phyloP scores from a whole-genome alignment of 345 rosid species.

The Brassica rapa region DNA sequence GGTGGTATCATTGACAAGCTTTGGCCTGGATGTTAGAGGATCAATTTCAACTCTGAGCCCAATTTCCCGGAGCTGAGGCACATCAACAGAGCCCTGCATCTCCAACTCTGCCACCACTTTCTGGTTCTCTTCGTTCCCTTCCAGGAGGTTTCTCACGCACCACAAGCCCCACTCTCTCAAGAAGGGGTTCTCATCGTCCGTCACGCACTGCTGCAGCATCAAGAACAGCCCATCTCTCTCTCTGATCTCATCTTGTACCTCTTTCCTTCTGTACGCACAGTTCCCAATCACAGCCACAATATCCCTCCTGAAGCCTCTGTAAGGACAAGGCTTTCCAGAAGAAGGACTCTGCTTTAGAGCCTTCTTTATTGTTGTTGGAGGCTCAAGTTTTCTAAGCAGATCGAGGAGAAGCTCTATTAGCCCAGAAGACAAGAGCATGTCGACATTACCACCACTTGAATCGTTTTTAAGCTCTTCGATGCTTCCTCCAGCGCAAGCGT shows the following conservation, averaged over 20 bases:
- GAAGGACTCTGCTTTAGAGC: conserved; percentile 44
- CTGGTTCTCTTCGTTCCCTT: conserved; percentile 74
- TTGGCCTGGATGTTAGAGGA: conserved; percentile 53
- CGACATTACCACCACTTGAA: conserved; percentile 43
- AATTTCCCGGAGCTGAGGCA: conserved; percentile 66
- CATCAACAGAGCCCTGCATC: conserved; percentile 67
- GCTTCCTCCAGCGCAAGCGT: conserved; percentile 56
- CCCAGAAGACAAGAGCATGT: conserved; percentile 51
- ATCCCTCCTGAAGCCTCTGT: conserved; percentile 77
- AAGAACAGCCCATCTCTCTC: conserved; percentile 55
- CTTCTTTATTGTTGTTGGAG: conserved; percentile 62
- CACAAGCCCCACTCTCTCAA: conserved; percentile 90
- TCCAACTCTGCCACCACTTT: conserved; percentile 62
- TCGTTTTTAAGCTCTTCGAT: conserved; percentile 30
- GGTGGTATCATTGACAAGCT: conserved; percentile 68
- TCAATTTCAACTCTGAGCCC: conserved; percentile 77
- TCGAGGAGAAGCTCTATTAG: conserved; percentile 42
- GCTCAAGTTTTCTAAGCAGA: conserved; percentile 65
- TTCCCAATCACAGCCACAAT: conserved; percentile 76
- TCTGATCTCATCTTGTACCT: conserved; percentile 74
- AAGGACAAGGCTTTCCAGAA: conserved; percentile 53
- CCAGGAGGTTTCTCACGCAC: conserved; percentile 66
- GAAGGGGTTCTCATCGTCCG: conserved; percentile 71
- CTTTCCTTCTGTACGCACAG: conserved; percentile 61
- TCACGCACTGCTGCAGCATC: conserved; percentile 74